These are phyloP conservation scores for Aphanomyces cochlioides DNA, from an alignment of 352 stramenopile genomes.

Conservation along the genomic window DNA sequence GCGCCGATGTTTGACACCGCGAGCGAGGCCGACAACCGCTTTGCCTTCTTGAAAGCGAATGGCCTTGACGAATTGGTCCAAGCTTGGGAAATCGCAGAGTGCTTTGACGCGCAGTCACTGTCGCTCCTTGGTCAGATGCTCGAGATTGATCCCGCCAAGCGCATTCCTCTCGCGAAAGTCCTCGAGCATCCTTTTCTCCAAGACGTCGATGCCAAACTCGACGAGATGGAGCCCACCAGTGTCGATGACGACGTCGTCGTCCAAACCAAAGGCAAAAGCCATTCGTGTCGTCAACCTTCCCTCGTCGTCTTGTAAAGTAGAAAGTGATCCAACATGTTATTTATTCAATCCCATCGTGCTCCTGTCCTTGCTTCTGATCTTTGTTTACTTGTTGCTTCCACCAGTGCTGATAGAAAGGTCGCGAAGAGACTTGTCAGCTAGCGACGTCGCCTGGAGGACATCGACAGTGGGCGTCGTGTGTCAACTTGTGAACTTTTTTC, in stretches of 20 bases:
- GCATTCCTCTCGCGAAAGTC: conserved; percentile 9
- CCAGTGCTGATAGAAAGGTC: too few relatives aligned
- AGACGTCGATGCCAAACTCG: neutral
- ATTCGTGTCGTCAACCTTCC: neutral
- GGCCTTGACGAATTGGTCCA: neutral
- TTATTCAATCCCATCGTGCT: neutral
- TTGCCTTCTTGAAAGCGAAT: conserved; percentile 9
- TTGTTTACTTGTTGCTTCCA: neutral
- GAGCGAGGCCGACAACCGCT: neutral
- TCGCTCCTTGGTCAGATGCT: conserved; percentile 15
- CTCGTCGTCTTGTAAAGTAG: neutral
- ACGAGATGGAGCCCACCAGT: neutral
- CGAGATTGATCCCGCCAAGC: neutral
- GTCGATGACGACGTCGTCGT: neutral
- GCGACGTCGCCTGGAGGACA: too few relatives aligned
- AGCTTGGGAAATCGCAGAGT: conserved; percentile 4
- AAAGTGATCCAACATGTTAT: neutral
- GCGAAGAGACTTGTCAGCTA: too few relatives aligned
- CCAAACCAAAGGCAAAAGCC: neutral
- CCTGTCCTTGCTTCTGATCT: neutral
- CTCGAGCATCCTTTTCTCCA: conserved; percentile 11
- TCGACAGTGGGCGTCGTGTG: too few relatives aligned
- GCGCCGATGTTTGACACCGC: conserved; percentile 11
- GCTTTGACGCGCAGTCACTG: conserved; percentile 8
- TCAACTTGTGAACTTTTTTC: too few relatives aligned